Evolutionary conservation across 495 filamentous ascomycete species (phyloP).

Genomic region (Neurospora terricola): DNA sequence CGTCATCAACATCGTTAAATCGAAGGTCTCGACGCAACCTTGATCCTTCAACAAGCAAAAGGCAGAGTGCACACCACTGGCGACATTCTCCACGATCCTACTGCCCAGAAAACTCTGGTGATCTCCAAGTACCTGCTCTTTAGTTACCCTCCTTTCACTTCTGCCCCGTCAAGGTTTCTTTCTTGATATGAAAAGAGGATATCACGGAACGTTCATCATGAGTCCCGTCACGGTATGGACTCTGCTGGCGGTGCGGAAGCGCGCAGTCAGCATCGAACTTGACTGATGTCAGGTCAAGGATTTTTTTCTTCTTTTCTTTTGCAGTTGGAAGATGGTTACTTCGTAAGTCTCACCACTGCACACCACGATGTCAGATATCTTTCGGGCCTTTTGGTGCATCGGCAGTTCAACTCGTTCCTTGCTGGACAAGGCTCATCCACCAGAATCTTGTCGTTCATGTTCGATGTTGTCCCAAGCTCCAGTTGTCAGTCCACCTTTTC

Average conservation of each 20-base stretch:
- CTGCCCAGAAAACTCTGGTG: background rate
- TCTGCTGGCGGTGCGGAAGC: background rate
- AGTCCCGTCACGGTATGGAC: background rate
- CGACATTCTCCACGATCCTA: background rate
- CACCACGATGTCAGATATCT: background rate
- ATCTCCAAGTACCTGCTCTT: background rate
- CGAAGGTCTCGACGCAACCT: background rate
- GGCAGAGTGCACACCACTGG: background rate
- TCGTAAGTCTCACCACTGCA: background rate
- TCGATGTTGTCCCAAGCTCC: background rate
- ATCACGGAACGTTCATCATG: background rate
- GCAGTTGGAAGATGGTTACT: background rate
- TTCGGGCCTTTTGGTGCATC: background rate
- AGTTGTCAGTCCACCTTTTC: background rate
- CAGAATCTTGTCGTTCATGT: background rate
- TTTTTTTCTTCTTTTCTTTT: background rate
- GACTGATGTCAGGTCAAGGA: background rate
- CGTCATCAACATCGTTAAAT: background rate
- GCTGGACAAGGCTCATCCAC: background rate
- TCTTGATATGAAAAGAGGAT: background rate
- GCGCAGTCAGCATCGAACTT: background rate
- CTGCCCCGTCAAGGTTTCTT: background rate
- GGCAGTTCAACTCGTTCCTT: background rate
- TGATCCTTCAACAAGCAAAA: background rate
- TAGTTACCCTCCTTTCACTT: background rate